phyloP scores from a whole-genome alignment of 2,329 filamentous ascomycete genomes.

The Tolypocladium endophyticum region DNA sequence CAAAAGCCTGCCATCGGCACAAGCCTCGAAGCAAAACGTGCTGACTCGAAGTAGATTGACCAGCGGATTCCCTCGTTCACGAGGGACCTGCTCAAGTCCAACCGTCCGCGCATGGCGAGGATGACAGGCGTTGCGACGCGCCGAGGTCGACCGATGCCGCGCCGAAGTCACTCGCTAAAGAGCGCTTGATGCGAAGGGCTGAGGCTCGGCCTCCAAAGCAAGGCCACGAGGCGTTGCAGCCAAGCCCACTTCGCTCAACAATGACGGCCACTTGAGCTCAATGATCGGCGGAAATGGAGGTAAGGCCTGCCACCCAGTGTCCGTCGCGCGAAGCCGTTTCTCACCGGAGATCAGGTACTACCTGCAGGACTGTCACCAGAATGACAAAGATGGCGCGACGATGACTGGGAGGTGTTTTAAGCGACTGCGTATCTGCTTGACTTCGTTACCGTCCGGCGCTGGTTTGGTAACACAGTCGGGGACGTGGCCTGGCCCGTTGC shows the following conservation, averaged over 20 bases:
- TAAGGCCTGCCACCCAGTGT: slow-evolving; percentile 6
- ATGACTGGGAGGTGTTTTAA: not conserved
- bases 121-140: slow-evolving; percentile 28
- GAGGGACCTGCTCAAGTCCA: slow-evolving; percentile 69
- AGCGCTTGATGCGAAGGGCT: slow-evolving; percentile 36
- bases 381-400: slow-evolving; percentile 1
- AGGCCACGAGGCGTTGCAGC: slow-evolving; percentile 43
- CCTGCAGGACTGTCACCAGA: slow-evolving; percentile 3
- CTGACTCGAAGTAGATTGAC: slow-evolving; percentile 57
- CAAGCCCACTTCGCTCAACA: slow-evolving; percentile 59
- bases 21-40: slow-evolving; percentile 29
- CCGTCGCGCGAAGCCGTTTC: not conserved
- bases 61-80: slow-evolving; percentile 79
- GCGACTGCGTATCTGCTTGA: not conserved
- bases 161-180: slow-evolving; percentile 33
- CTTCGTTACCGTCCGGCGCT: not conserved
- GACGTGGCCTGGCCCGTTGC: not conserved
- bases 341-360: slow-evolving; percentile 2
- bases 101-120: slow-evolving; percentile 31
- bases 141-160: slow-evolving; percentile 32
- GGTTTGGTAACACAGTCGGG: not conserved
- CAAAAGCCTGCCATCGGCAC: slow-evolving; percentile 22
- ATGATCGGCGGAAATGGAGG: slow-evolving; percentile 19
- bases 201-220: slow-evolving; percentile 31
- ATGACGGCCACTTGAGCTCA: slow-evolving; percentile 50